A percentile compares a stretch with the other conserved stretches of the same genome.
Evolutionary conservation across 306 rosid genomes (phyloP).

Genomic region (Glycine soja): DNA sequence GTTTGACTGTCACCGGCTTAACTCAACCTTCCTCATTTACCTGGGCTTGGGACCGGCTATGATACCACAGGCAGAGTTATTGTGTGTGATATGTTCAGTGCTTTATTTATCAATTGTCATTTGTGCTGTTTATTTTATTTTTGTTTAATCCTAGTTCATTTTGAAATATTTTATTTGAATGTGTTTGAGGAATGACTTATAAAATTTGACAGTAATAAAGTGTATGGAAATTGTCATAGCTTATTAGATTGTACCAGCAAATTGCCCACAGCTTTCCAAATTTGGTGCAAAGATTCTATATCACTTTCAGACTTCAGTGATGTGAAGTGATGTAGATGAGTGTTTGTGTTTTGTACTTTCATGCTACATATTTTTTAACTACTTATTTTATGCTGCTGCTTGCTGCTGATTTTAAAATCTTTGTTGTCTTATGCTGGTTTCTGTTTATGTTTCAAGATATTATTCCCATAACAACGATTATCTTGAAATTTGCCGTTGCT

Average conservation of each 20-base stretch:
- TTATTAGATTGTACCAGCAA: neutral
- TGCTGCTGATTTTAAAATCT: neutral
- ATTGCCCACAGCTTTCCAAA: slow-evolving; percentile 7
- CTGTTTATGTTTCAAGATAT: slow-evolving; percentile 58
- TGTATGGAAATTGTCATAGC: neutral
- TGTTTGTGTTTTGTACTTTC: slow-evolving; percentile 10
- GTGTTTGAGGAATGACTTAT: slow-evolving; percentile 3
- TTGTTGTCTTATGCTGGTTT: slow-evolving; percentile 34
- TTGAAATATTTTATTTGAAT: neutral
- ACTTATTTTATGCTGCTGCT: neutral
- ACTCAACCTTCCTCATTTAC: neutral
- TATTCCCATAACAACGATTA: slow-evolving; percentile 79
- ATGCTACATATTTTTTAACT: neutral
- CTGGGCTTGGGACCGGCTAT: neutral
- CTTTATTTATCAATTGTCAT: too few species aligned
- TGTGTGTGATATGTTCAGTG: too few species aligned
- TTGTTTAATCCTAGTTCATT: too few species aligned
- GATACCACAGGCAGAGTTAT: too few species aligned
- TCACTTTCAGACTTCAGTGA: neutral
- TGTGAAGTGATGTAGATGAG: slow-evolving; percentile 1
- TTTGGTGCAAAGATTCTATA: neutral
- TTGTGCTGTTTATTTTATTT: too few species aligned
- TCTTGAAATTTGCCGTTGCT: slow-evolving; percentile 93
- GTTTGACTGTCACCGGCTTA: neutral
- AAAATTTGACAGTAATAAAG: neutral